Conservation (phyloP, 1,284 basidiomycete species). For the Malassezia arunalokei region DNA sequence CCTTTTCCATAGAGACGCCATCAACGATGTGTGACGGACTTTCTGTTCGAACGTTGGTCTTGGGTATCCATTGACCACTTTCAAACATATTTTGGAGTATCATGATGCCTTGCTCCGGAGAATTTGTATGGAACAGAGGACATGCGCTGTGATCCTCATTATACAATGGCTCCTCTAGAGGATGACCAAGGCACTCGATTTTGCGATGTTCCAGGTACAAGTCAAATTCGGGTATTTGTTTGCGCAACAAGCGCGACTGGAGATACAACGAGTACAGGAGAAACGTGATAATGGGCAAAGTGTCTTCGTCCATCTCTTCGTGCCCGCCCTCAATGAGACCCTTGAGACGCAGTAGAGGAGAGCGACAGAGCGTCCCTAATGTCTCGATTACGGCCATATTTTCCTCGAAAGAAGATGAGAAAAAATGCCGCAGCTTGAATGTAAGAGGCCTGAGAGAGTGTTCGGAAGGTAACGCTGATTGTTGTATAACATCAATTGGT, state of each 20-base stretch:
- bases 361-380: slow-evolving; percentile 1
- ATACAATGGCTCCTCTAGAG: neutral
- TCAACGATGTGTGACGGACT: neutral
- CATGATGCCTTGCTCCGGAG: neutral
- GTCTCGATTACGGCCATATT: neutral
- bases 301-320: neutral
- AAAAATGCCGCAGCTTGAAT: neutral
- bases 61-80: neutral
- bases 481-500: neutral
- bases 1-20: neutral
- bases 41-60: neutral
- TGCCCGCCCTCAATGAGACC: neutral
- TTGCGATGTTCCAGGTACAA: slow-evolving; percentile 6
- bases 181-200: neutral
- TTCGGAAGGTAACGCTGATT: neutral
- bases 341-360: neutral
- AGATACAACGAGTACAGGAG: neutral
- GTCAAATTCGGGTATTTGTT: neutral
- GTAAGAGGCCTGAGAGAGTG: neutral
- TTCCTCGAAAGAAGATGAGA: neutral
- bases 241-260: neutral
- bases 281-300: neutral
- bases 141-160: neutral
- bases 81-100: neutral
- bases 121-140: neutral